These are phyloP conservation scores for Rhizopus stolonifer DNA, from an alignment of 371 early-diverging fungal species.

Conservation along the genomic window DNA sequence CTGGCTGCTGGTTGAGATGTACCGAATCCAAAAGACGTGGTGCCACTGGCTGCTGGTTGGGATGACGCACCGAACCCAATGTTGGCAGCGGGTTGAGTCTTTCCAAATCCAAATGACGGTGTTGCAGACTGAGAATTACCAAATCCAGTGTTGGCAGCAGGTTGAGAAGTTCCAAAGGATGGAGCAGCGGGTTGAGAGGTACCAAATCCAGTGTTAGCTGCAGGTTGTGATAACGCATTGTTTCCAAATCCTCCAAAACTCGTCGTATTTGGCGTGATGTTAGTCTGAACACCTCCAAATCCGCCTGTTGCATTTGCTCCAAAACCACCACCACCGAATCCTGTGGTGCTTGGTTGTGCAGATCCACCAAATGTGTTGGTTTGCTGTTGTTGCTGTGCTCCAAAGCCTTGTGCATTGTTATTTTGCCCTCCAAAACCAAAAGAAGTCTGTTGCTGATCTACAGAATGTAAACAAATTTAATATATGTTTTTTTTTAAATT, in stretches of 20 bases:
- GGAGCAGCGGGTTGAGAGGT: not conserved
- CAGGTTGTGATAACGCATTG: constrained; percentile 1
- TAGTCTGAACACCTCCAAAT: too few relatives aligned
- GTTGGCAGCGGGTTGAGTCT: not conserved
- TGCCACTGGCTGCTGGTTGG: not conserved
- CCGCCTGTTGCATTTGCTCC: not conserved
- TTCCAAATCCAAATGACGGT: not conserved
- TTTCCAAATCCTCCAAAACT: not conserved
- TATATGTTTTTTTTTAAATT: too few relatives aligned
- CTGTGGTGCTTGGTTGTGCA: not conserved
- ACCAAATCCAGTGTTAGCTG: constrained; percentile 1
- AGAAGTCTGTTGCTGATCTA: not conserved
- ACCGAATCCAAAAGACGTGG: not conserved
- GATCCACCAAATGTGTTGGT: too few relatives aligned
- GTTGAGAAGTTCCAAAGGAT: not conserved
- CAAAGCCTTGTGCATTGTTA: too few relatives aligned
- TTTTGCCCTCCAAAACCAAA: not conserved
- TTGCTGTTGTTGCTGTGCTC: not conserved
- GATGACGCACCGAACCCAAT: not conserved
- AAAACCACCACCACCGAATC: not conserved
- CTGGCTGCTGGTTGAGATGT: not conserved
- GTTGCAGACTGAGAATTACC: not conserved
- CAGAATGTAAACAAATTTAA: too few relatives aligned
- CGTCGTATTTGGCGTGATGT: not conserved
- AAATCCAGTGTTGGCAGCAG: not conserved